Percentiles rank a stretch among this genome's conserved stretches.
Conservation (phyloP, 305 asterid genomes). For the Fraxinus sp. region DNA sequence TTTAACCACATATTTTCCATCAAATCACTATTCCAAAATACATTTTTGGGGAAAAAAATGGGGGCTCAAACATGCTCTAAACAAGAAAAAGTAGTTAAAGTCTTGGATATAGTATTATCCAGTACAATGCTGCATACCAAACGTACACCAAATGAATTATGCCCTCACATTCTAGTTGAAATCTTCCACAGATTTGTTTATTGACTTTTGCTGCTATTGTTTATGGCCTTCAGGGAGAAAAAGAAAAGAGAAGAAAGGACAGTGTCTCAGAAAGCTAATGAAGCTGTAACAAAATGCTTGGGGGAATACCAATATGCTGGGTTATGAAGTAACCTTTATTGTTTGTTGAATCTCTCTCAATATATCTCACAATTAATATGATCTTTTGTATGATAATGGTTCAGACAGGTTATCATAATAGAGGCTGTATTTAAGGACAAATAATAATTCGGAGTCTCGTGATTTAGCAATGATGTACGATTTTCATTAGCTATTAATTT, state of each 20-base stretch:
- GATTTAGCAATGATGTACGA: neutral
- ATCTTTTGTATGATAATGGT: neutral
- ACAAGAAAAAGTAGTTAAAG: neutral
- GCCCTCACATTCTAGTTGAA: neutral
- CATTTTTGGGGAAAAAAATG: neutral
- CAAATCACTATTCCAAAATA: neutral
- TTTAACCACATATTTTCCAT: neutral
- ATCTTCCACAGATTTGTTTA: neutral
- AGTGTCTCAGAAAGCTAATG: slow-evolving; percentile 59
- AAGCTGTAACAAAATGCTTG: slow-evolving; percentile 50
- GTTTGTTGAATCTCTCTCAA: neutral
- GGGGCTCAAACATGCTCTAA: neutral
- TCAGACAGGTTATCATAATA: slow-evolving; percentile 15
- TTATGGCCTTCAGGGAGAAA: slow-evolving; percentile 49
- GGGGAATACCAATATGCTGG: slow-evolving; percentile 38
- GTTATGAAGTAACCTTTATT: slow-evolving; percentile 17
- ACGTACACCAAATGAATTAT: neutral
- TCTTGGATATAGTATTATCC: neutral
- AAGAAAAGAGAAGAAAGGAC: slow-evolving; percentile 67
- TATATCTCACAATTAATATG: neutral
- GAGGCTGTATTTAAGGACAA: slow-evolving; percentile 12
- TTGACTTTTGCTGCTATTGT: neutral
- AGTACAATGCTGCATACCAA: neutral
- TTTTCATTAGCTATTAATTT: neutral
- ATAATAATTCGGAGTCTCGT: neutral